These are phyloP conservation scores for Anthracocystis panici-leucophaei DNA, from an alignment of 1,284 basidiomycete species.

Conservation along the genomic window DNA sequence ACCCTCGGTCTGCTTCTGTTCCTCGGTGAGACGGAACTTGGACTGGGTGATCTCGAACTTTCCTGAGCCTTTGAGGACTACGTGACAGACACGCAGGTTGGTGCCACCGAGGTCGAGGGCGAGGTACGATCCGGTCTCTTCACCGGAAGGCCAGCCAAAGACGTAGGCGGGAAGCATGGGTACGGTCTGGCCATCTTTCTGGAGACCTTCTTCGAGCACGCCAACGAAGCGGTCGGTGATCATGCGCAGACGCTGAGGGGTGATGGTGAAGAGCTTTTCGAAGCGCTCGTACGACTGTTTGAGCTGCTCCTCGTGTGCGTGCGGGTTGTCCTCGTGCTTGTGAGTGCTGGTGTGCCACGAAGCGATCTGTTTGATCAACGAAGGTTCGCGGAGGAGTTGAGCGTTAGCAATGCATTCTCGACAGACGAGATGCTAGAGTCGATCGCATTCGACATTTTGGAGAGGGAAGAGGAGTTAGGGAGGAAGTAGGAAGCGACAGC, in stretches of 20 bases:
- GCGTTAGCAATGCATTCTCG: conserved; percentile 29
- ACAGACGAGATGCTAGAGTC: conserved; percentile 20
- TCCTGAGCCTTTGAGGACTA: conserved; percentile 87
- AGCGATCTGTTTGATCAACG: conserved; percentile 50
- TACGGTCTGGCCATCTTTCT: conserved; percentile 86
- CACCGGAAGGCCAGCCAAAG: conserved; percentile 93
- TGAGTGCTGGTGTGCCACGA: conserved; percentile 65
- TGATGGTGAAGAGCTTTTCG: conserved; percentile 63
- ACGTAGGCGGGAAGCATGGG: conserved; percentile 97
- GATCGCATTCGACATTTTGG: conserved; percentile 27
- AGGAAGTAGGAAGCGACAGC: conserved; percentile 9
- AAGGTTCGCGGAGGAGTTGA: conserved; percentile 10
- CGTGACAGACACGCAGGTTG: conserved; percentile 96
- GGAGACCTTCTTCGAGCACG: conserved; percentile 85
- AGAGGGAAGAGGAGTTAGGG: conserved; percentile 2
- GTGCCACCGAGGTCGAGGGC: conserved; percentile 94
- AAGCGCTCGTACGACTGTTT: conserved; percentile 53
- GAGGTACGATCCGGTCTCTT: conserved; percentile 90
- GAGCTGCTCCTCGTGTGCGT: conserved; percentile 58
- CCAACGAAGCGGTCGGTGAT: conserved; percentile 97
- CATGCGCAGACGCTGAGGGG: conserved; percentile 62
- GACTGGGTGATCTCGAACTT: conserved; percentile 98
- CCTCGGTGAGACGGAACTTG: conserved; percentile 95
- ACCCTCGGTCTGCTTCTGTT: conserved; percentile 98
- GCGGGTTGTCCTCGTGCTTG: conserved; percentile 54